Evolutionary conservation across 179 eudicot species (phyloP), one percentile per base, ranked within the genome.

Genomic region (Heliamphora pulchella): DNA sequence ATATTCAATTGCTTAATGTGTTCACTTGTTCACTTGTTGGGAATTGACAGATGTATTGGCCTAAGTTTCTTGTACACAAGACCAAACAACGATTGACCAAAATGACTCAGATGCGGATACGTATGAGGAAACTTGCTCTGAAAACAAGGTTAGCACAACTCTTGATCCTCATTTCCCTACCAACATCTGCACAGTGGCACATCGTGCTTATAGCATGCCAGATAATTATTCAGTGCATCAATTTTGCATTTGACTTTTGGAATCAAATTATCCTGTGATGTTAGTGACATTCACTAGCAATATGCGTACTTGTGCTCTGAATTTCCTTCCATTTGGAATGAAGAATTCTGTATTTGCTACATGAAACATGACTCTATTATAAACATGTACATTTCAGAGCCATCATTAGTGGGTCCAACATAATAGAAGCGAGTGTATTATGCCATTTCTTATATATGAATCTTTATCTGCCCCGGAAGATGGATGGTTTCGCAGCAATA

Each of bases 41-140:
- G 63, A 22, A 63, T 72, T 53, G 78, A 47, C 87, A 96, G 99
- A 89, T 92, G 91, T 96, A 90, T 82, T 96, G 99, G 98, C 98
- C 99, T 17, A 92, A 96, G 79, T 86, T 86, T 79, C 91, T 94
- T 74, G 91, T 92, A 68, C 99, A 96, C 83, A 96, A 96, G 82
- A 89, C 91, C 55, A 96, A 96, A 84, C 98, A 96, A 80, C 85
- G 98, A 62, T 84, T 94, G 86, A 96, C 99, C 5, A 96, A 96
- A 88, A 96, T 96, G 99, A 94, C 97, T 63, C 97, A 91, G 87
- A 94, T 92, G 99, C 87, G 96, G 63, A 89, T 95, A 80, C 94
- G 97, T 20, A 93, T 93, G 98, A 91, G 94, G 88, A 94, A 89
- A 85, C 97, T 94, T 82, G 93, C 92, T 65, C 81, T 93, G 5